Evolutionary conservation across 495 filamentous ascomycete genomes (phyloP).

Genomic region (Trichoderma parareesei): DNA sequence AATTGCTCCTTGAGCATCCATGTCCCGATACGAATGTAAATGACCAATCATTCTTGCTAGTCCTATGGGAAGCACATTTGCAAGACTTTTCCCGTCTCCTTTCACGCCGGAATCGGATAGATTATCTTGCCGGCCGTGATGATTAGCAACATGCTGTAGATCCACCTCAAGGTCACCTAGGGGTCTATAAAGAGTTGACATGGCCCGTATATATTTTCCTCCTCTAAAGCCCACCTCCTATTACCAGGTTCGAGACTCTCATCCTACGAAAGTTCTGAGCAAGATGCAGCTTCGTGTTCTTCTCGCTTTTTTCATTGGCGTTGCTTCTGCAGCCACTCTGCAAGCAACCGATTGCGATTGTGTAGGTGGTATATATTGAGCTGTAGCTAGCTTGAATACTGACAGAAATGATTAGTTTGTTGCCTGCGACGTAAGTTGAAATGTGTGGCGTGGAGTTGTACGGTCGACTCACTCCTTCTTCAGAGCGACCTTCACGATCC

Average conservation of each 20-base stretch:
- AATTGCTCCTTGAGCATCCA: neutral
- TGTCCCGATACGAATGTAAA: too few species aligned
- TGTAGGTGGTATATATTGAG: neutral
- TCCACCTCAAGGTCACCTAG: neutral
- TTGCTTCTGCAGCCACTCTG: neutral
- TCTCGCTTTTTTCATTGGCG: neutral
- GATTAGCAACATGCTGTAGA: neutral
- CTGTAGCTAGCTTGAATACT: neutral
- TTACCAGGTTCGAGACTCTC: neutral
- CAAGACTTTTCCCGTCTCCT: neutral
- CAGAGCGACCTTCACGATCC: neutral
- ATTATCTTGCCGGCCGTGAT: neutral
- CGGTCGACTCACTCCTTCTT: neutral
- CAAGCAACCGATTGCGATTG: neutral
- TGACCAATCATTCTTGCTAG: too few species aligned
- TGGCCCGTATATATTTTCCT: neutral
- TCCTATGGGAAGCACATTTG: neutral
- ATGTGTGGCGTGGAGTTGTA: neutral
- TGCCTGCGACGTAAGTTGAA: neutral
- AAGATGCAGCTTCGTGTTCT: neutral
- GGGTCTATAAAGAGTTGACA: neutral
- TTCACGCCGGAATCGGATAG: neutral
- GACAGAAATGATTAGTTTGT: neutral
- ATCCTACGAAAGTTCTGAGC: neutral
- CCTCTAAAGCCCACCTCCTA: neutral